Percentiles rank a stretch among this genome's conserved stretches.
phyloP scores from a whole-genome alignment of 306 rosid genomes.

The Erythrophleum fordii region DNA sequence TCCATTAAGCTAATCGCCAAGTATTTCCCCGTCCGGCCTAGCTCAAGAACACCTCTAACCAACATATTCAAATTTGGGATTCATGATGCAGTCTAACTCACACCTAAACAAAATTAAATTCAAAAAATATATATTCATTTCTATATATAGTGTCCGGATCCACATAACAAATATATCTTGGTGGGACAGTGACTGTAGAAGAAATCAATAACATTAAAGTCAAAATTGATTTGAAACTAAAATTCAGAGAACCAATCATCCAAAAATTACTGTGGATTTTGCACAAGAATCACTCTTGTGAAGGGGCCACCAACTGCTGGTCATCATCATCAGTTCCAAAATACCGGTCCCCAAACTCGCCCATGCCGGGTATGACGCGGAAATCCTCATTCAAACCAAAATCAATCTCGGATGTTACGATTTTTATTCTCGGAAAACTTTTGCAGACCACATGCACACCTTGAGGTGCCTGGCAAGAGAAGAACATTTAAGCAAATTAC shows the following conservation, averaged over 20 bases:
- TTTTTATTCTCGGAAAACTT: constrained; percentile 90
- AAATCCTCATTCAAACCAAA: constrained; percentile 81
- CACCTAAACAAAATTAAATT: no score
- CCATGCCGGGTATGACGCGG: constrained; percentile 98
- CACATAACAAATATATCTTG: not conserved
- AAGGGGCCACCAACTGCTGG: constrained; percentile 50
- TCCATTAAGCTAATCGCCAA: no score
- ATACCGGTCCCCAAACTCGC: constrained; percentile 96
- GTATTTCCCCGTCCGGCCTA: no score
- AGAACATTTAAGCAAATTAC: constrained; percentile 8
- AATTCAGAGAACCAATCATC: constrained; percentile 36
- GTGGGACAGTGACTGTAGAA: not conserved
- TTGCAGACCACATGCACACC: constrained; percentile 94
- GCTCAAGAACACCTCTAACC: no score
- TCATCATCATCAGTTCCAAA: constrained; percentile 96
- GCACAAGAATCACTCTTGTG: constrained; percentile 37
- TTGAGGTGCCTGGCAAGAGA: constrained; percentile 80
- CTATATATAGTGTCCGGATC: not conserved
- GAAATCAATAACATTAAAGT: constrained; percentile 30
- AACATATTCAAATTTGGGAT: no score
- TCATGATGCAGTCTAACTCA: no score
- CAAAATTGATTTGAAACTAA: constrained; percentile 52
- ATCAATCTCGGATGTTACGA: constrained; percentile 97
- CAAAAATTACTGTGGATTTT: constrained; percentile 33
- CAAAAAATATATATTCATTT: not conserved